These are phyloP conservation scores for Tolypocladium paradoxum DNA, from an alignment of 2,329 filamentous ascomycete species.

Conservation along the genomic window DNA sequence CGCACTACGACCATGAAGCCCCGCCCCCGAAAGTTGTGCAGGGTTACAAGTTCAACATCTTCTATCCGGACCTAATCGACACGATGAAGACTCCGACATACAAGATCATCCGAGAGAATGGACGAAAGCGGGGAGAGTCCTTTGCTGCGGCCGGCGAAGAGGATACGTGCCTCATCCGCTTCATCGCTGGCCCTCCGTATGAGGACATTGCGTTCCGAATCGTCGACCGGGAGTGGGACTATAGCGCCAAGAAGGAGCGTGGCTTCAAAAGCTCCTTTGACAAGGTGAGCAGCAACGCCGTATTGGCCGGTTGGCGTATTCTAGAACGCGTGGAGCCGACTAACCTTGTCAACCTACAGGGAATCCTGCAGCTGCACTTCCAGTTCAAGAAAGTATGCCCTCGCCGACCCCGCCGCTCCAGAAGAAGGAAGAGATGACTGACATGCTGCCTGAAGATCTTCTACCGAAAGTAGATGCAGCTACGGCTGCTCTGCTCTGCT, in stretches of 20 bases:
- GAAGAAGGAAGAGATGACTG: background rate
- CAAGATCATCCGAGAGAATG: constrained; percentile 88
- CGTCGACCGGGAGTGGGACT: constrained; percentile 98
- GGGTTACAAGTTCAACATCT: constrained; percentile 99
- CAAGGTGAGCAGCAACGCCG: constrained; percentile 55
- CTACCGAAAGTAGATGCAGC: constrained; percentile 3
- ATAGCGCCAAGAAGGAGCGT: constrained; percentile 86
- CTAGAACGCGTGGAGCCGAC: background rate
- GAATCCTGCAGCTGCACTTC: constrained; percentile 87
- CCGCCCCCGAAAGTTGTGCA: constrained; percentile 96
- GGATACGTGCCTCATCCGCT: constrained; percentile 92
- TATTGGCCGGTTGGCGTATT: constrained; percentile 3
- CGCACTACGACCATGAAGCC: constrained; percentile 97
- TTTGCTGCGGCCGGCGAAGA: constrained; percentile 91
- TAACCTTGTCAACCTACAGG: constrained; percentile 37
- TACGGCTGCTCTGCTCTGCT: background rate
- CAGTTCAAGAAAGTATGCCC: constrained; percentile 84
- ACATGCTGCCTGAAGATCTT: background rate
- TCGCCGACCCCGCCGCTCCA: background rate
- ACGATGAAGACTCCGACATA: constrained; percentile 91
- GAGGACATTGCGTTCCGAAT: constrained; percentile 96
- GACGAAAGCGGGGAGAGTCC: constrained; percentile 79
- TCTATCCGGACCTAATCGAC: constrained; percentile 95
- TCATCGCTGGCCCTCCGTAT: constrained; percentile 90
- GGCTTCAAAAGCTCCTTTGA: constrained; percentile 97